Evolutionary conservation across 352 stramenopile genomes (phyloP).

Genomic region (Globisporangium sylvaticum): DNA sequence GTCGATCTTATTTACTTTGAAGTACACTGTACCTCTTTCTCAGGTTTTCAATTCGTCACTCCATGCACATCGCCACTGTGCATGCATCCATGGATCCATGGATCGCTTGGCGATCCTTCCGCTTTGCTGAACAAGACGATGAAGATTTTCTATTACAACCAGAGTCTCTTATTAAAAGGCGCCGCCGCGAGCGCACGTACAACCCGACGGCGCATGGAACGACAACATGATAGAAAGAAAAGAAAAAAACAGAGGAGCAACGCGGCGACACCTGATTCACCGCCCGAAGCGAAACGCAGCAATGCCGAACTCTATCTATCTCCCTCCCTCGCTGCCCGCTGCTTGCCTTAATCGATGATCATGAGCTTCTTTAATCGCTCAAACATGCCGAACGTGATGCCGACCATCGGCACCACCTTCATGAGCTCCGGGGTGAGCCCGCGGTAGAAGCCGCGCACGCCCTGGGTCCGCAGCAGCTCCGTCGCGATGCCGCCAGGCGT

Average conservation of each 20-base stretch:
- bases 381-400: constrained; percentile 95
- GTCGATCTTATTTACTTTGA: neutral
- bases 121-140: constrained; percentile 1
- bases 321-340: neutral
- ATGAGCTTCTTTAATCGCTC: constrained; percentile 92
- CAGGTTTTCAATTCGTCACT: constrained; percentile 1
- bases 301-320: neutral
- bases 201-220: neutral
- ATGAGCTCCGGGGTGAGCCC: constrained; percentile 92
- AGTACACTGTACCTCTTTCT: too few relatives aligned
- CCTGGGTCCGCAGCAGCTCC: constrained; percentile 68
- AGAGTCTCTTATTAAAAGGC: constrained; percentile 3
- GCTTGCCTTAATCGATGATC: constrained; percentile 52
- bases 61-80: neutral
- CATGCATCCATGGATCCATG: neutral
- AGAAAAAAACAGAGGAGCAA: neutral
- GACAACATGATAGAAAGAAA: neutral
- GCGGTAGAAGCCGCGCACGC: constrained; percentile 81
- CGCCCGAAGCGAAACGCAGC: constrained; percentile 5
- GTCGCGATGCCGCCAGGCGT: constrained; percentile 70
- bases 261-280: neutral
- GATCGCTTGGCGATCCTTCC: neutral
- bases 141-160: constrained; percentile 12
- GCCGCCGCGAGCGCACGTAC: neutral
- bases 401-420: constrained; percentile 97